Conservation (phyloP, 306 rosid genomes). For the Fragaria iinumae region DNA sequence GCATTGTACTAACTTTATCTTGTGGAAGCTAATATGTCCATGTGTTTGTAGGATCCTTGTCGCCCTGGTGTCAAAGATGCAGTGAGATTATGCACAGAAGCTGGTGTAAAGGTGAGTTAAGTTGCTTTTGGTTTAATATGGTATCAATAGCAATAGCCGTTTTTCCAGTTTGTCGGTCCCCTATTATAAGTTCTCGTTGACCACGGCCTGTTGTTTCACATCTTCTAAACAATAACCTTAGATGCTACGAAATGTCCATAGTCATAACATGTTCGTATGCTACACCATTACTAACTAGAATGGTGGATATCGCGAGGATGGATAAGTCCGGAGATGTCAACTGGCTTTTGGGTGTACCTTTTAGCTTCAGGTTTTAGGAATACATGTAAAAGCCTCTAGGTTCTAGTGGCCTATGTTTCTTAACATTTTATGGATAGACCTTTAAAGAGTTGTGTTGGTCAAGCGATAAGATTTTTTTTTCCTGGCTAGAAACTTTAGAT, state of each 20-base stretch:
- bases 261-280: not conserved
- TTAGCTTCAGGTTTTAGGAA: not conserved
- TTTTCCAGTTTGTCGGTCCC: too few species aligned
- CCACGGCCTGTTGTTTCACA: conserved; percentile 6
- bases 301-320: not conserved
- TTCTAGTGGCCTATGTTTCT: not conserved
- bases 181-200: too few species aligned
- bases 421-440: not conserved
- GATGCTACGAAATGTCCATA: not conserved
- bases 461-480: not conserved
- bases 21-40: not conserved
- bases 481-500: not conserved
- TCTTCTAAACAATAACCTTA: conserved; percentile 18
- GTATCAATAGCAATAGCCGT: too few species aligned
- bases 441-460: not conserved
- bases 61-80: conserved; percentile 82
- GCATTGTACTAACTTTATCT: not conserved
- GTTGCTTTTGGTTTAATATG: too few species aligned
- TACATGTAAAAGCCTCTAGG: not conserved
- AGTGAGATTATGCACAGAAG: conserved; percentile 61
- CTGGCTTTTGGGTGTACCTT: not conserved
- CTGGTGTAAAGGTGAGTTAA: conserved; percentile 82
- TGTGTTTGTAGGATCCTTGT: conserved; percentile 75
- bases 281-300: not conserved
- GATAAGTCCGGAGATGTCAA: not conserved